These are phyloP conservation scores for Hibiscus tridactylites DNA, from an alignment of 345 rosid species.

Conservation along the genomic window DNA sequence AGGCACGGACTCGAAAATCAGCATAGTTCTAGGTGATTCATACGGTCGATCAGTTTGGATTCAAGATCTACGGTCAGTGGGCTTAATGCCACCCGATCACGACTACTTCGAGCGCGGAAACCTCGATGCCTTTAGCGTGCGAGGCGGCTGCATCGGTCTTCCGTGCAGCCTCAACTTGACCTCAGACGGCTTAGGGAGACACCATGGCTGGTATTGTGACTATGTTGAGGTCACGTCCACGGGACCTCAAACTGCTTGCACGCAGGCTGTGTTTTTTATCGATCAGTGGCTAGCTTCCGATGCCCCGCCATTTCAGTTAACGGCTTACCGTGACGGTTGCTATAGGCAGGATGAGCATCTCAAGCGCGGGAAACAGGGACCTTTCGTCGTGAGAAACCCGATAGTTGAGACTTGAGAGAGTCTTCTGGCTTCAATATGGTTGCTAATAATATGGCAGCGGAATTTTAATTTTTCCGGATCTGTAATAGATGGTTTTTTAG, in stretches of 20 bases:
- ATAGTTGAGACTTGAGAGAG: neutral
- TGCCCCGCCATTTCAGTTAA: constrained; percentile 23
- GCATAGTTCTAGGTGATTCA: constrained; percentile 22
- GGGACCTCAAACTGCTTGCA: constrained; percentile 25
- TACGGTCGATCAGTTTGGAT: constrained; percentile 21
- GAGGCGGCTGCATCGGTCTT: constrained; percentile 26
- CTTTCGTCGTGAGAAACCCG: neutral
- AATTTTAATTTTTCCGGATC: neutral
- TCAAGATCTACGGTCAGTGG: constrained; percentile 26
- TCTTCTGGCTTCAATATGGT: neutral
- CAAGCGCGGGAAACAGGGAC: neutral
- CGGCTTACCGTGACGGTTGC: constrained; percentile 31
- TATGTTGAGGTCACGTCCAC: constrained; percentile 38
- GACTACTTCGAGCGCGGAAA: constrained; percentile 38
- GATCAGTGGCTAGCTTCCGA: constrained; percentile 37
- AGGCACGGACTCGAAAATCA: constrained; percentile 39
- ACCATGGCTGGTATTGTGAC: constrained; percentile 49
- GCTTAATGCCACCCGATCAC: constrained; percentile 34
- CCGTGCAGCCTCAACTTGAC: constrained; percentile 47
- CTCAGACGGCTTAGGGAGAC: constrained; percentile 35
- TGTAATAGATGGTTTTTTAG: neutral
- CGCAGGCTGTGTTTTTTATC: constrained; percentile 26
- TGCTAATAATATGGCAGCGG: neutral
- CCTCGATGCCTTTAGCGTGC: constrained; percentile 35
- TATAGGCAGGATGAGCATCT: neutral